A percentile compares a stretch with the other conserved stretches of the same genome.
Evolutionary conservation across 1,284 basidiomycete genomes (phyloP).

Genomic region (Moesziomyces parantarcticus): DNA sequence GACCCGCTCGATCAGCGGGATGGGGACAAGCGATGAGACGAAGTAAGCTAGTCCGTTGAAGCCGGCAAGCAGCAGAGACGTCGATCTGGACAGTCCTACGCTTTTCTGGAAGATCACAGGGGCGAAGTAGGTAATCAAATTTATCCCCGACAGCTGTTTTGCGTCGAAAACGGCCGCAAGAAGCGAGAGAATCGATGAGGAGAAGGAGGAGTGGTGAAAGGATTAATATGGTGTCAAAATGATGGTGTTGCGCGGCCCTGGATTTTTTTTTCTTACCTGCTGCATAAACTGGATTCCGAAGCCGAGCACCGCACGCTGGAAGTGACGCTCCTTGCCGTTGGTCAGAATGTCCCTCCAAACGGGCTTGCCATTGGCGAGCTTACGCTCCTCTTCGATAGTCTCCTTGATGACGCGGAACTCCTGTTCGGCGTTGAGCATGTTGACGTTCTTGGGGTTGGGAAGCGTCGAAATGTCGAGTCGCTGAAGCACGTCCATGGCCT

Average conservation of each 20-base stretch:
- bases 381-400: conserved; percentile 32
- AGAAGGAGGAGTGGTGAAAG: too few relatives aligned
- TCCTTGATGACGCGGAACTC: conserved; percentile 52
- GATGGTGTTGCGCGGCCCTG: too few relatives aligned
- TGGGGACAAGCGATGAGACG: conserved; percentile 73
- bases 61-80: conserved; percentile 76
- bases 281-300: conserved; percentile 77
- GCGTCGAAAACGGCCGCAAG: too few relatives aligned
- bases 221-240: too few relatives aligned
- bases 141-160: conserved; percentile 72
- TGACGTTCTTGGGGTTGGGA: conserved; percentile 72
- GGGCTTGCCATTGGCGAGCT: conserved; percentile 51
- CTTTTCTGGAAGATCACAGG: conserved; percentile 53
- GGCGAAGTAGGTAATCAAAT: conserved; percentile 76
- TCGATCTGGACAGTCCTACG: conserved; percentile 71
- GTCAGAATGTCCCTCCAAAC: conserved; percentile 73
- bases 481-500: conserved; percentile 75
- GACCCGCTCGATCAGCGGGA: conserved; percentile 71
- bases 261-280: conserved; percentile 67
- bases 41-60: conserved; percentile 78
- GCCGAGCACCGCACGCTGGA: conserved; percentile 73
- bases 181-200: too few relatives aligned
- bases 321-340: conserved; percentile 74
- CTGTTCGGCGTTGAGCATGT: conserved; percentile 63
- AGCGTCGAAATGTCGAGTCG: conserved; percentile 73